Evolutionary conservation across 306 rosid species (phyloP), one percentile per base, ranked within the genome.

Genomic region (Rubus idaeus): DNA sequence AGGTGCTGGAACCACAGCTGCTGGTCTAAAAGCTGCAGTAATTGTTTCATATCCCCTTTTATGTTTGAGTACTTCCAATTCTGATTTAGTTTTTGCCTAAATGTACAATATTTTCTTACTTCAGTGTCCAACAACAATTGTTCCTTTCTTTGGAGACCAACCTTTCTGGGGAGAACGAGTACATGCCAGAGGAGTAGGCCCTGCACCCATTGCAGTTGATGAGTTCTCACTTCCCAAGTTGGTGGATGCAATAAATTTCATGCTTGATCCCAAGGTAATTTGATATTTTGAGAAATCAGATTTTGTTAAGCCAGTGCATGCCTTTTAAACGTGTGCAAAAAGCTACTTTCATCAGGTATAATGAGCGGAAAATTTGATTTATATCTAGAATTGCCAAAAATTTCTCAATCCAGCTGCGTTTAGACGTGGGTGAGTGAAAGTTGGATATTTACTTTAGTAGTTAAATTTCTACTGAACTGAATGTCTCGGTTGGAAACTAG

Each of bases 1-100:
- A 68, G 99, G 99, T 78, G 99, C 99, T 75, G 99, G 99, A 86
- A 96, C 99, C n/a, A 96, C 99, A 49, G 99, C 99, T 80, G 98
- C 99, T 55, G 99, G 99, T 84, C 85, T 96, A 68, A 93, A 86
- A 87, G 98, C 99, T 78, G 94, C 99, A 14, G 99, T 96, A 91
- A 84, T 80, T 78, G 75, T 61, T 23, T 73, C 18, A 20, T 6
- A 56, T 40, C 82, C 81, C 3, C 30, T 77, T 45, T 79, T 37
- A 37, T 69, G 14, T 79, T 75, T 37, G 71, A 68, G 55, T 77
- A 69, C 61, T 53, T 75, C 62, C 40, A 55, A 46, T 69, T 70
- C 35, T 52, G 57, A 26, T 64, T 79, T 39, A 63, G 47, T 62
- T 20, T 75, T 83, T 14, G 46, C 6, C 53, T 65, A 70, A 73